Evolutionary conservation across 208 protist genomes (phyloP).

Genomic region (Phytomonas sp.): DNA sequence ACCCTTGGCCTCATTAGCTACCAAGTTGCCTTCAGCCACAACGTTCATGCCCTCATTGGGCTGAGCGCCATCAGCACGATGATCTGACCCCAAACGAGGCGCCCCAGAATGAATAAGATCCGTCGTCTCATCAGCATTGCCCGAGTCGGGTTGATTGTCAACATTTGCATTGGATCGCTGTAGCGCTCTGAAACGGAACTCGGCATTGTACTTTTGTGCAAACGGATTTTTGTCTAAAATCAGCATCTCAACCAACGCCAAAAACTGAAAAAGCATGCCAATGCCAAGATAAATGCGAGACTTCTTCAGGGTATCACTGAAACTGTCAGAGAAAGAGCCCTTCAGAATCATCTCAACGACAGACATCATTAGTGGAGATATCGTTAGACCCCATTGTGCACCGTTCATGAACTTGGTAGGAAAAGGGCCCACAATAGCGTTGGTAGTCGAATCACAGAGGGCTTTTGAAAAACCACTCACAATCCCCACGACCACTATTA

Average conservation of each 20-base stretch:
- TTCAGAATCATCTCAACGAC: slow-evolving; percentile 70
- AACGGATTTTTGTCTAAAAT: slow-evolving; percentile 49
- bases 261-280: slow-evolving; percentile 39
- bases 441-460: slow-evolving; percentile 68
- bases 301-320: slow-evolving; percentile 38
- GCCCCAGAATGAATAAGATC: background rate
- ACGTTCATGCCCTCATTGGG: background rate
- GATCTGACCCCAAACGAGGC: background rate
- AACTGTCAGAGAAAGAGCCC: slow-evolving; percentile 42
- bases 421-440: slow-evolving; percentile 71
- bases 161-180: slow-evolving; percentile 14
- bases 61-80: background rate
- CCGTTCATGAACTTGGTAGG: slow-evolving; percentile 75
- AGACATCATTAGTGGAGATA: slow-evolving; percentile 52
- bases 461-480: slow-evolving; percentile 61
- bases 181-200: slow-evolving; percentile 35
- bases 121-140: slow-evolving; percentile 3
- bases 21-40: background rate
- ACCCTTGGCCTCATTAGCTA: slow-evolving; percentile 10
- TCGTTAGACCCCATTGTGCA: slow-evolving; percentile 54
- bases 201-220: slow-evolving; percentile 60
- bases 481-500: slow-evolving; percentile 54
- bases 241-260: slow-evolving; percentile 32
- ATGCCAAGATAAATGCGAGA: slow-evolving; percentile 76
- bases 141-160: slow-evolving; percentile 14